Conservation (phyloP, 768 basidiomycete genomes). For the Russula lepida region DNA sequence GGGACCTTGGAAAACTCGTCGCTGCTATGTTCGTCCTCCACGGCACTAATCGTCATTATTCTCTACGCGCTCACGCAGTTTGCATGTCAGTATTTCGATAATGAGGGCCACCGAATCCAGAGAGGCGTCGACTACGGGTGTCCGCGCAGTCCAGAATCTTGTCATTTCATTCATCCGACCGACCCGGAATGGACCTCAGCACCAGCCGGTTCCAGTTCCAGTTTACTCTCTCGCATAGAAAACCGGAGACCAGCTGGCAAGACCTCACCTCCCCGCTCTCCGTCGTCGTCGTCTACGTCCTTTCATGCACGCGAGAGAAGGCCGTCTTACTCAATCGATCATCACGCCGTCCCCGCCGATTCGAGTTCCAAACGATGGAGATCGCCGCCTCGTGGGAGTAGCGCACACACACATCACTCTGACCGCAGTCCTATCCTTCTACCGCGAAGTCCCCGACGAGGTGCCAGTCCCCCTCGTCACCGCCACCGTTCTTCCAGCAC, state of each 20-base stretch:
- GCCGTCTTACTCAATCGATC: background rate
- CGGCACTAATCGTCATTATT: background rate
- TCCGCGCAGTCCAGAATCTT: background rate
- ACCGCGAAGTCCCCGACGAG: slow-evolving; percentile 10
- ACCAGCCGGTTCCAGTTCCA: background rate
- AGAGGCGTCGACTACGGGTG: slow-evolving; percentile 9
- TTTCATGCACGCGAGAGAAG: background rate
- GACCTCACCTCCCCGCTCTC: background rate
- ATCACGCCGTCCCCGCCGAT: background rate
- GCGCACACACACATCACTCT: background rate
- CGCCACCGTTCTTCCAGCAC: background rate
- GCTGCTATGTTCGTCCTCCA: slow-evolving; percentile 10
- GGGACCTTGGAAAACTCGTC: slow-evolving; percentile 4
- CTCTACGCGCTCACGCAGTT: background rate
- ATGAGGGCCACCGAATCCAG: background rate
- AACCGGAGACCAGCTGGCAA: background rate
- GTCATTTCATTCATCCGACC: slow-evolving; percentile 19
- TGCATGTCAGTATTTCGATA: slow-evolving; percentile 8
- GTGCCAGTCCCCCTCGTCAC: background rate
- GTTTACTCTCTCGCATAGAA: background rate
- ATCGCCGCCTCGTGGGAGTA: slow-evolving; percentile 7
- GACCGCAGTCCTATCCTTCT: background rate
- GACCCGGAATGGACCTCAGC: slow-evolving; percentile 14
- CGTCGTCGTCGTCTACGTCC: background rate
- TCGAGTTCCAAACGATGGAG: background rate